Conservation (phyloP, 352 stramenopile genomes). For the Globisporangium carolinianum region DNA sequence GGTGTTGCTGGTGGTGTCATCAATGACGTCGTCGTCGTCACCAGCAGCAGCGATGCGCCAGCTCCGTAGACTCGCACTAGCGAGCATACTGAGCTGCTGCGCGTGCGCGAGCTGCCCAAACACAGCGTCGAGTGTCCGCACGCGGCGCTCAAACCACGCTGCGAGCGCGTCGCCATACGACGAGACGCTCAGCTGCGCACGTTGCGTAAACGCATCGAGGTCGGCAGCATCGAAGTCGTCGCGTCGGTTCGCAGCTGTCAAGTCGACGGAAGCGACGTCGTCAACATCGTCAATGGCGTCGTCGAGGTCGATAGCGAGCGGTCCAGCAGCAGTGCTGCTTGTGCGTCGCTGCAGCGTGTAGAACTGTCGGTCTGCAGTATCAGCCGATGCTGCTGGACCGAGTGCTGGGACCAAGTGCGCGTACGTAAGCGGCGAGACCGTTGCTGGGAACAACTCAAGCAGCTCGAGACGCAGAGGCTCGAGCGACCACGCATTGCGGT, state of each 20-base stretch:
- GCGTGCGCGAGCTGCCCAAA: constrained; percentile 53
- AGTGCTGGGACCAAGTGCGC: constrained; percentile 42
- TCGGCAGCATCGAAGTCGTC: constrained; percentile 41
- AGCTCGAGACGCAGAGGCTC: constrained; percentile 38
- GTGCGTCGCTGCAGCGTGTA: constrained; percentile 21
- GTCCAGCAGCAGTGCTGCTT: background rate
- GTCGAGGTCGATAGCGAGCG: background rate
- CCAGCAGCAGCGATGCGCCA: constrained; percentile 7
- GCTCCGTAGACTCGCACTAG: constrained; percentile 21
- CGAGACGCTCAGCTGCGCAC: no score
- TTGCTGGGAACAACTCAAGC: constrained; percentile 37
- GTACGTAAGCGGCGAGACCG: constrained; percentile 30
- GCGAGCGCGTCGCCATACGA: constrained; percentile 16
- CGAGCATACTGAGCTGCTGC: constrained; percentile 34
- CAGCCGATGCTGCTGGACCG: constrained; percentile 8
- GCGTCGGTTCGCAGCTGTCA: constrained; percentile 31
- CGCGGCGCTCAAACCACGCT: constrained; percentile 42
- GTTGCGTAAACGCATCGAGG: constrained; percentile 27
- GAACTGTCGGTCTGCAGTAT: constrained; percentile 25
- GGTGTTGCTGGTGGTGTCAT: background rate
- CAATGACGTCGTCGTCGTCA: constrained; percentile 17
- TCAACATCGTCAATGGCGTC: background rate
- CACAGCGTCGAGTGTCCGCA: constrained; percentile 46
- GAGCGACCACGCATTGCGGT: constrained; percentile 45
- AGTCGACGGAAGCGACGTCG: constrained; percentile 13